Percentiles rank a stretch among this genome's conserved stretches.
Evolutionary conservation across 257 asterid species (phyloP).

Genomic region (Nicotiana sylvestris): DNA sequence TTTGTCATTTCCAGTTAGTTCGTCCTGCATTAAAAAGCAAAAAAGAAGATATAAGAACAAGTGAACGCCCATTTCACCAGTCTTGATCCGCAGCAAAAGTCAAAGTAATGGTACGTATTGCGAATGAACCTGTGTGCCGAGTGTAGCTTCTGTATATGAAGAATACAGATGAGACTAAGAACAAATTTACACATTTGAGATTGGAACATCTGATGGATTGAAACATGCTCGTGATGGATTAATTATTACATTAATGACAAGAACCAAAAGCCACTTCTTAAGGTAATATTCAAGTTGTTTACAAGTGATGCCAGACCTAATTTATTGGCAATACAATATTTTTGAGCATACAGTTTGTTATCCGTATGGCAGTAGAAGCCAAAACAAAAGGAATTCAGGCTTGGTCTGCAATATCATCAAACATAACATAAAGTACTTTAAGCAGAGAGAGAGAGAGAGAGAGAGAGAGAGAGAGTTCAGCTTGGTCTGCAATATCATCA

Average conservation of each 20-base stretch:
- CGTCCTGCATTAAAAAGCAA: not conserved
- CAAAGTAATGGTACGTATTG: not conserved
- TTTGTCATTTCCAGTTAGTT: conserved; percentile 31
- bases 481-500: not conserved
- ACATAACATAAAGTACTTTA: not conserved
- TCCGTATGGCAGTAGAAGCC: not conserved
- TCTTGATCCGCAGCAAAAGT: not conserved
- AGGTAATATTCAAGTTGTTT: not conserved
- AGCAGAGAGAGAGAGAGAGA: not conserved
- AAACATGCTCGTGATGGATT: not conserved
- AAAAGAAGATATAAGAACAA: not conserved
- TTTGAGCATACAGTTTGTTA: not conserved
- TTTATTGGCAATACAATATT: not conserved
- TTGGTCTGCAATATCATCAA: not conserved
- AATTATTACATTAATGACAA: not conserved
- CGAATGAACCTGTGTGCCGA: not conserved
- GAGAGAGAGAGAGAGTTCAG: not conserved
- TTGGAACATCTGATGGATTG: not conserved
- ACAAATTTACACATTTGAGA: not conserved
- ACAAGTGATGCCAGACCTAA: not conserved
- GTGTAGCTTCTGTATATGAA: not conserved
- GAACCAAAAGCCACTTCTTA: not conserved
- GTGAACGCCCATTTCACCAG: not conserved
- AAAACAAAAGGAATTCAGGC: not conserved
- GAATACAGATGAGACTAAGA: not conserved